These are phyloP conservation scores for Candida caryicola DNA, from an alignment of 805 yeast species.

Conservation along the genomic window DNA sequence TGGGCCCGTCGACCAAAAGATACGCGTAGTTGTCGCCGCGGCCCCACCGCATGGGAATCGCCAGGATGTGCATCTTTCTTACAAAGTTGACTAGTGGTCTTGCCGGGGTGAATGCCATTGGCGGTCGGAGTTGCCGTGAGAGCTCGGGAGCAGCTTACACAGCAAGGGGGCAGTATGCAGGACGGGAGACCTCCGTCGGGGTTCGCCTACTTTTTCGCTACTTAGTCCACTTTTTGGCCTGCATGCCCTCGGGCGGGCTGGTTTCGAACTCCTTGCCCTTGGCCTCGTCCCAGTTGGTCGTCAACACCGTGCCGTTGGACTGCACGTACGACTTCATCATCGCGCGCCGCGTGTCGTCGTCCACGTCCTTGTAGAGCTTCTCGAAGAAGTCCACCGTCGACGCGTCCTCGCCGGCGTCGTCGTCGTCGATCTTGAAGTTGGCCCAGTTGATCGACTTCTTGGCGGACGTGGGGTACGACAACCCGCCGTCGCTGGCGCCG, in stretches of 20 bases:
- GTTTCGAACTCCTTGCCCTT: conserved; percentile 59
- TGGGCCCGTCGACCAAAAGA: conserved; percentile 62
- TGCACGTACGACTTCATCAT: conserved; percentile 97
- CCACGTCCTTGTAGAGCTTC: conserved; percentile 70
- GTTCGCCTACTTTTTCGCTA: not conserved
- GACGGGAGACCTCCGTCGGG: not conserved
- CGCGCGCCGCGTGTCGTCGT: conserved; percentile 84
- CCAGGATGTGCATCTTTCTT: conserved; percentile 73
- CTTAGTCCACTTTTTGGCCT: conserved; percentile 48
- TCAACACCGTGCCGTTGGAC: conserved; percentile 88
- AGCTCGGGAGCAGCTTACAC: too few relatives aligned
- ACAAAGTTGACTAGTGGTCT: not conserved
- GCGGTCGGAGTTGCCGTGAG: too few relatives aligned
- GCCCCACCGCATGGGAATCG: conserved; percentile 94
- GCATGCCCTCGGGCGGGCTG: conserved; percentile 74
- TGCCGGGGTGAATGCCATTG: not conserved
- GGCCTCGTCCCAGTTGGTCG: conserved; percentile 93
- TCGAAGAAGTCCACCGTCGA: conserved; percentile 71
- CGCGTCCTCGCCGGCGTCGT: conserved; percentile 42
- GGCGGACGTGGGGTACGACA: conserved; percentile 62
- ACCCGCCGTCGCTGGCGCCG: conserved; percentile 11
- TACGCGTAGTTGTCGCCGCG: conserved; percentile 90
- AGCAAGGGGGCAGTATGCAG: not conserved
- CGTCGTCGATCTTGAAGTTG: conserved; percentile 42
- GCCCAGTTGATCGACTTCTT: conserved; percentile 70